Base-by-base conservation (phyloP, 1,284 basidiomycete species). In the Mycena citricolor region DNA sequence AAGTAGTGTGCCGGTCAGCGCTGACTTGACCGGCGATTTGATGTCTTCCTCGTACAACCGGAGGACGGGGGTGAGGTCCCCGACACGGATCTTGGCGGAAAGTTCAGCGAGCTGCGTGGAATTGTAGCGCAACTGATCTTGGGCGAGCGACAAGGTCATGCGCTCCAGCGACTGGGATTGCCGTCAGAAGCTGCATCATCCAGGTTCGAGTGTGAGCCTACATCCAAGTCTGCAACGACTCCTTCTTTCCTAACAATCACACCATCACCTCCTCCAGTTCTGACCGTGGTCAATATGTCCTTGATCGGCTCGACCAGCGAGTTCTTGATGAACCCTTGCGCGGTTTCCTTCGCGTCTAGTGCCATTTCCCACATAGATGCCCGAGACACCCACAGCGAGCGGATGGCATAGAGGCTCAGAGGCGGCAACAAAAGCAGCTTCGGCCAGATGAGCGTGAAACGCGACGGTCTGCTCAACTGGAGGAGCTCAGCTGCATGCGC, bases 31-130 rank as follows among this genome's bases (percentile, higher is more conserved):
- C 0, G 95, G 97, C 17, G 70, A 77, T 66, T 85, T 87, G 66
- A 99, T 90, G 58, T 98, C 93, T 51, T 86, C 77, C 68, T 99
- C 95, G 62, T 97, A 98, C 8, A 94, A 79, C 57, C 86, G 74
- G 55, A 97, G 76, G 8, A 98, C 88, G 8, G 88, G 76, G 2
- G 93, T 94, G 54, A 99, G 71, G 64, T 98, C 92, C 1, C 95
- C 95, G 25, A 77, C 67, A 29, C 78, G 75, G 35, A 97, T 81
- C 55, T 85, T 81, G 12, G 64, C 58, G 1, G 86, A 77, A 7
- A 98, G 69, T 5, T 68, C 70, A 4, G 73, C 72, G 20, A 97
- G 72, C 58, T 90, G 80, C 2, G 71, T 66, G 1, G 76, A 69
- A 2, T 71, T 68, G 47, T 87, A 84, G 6, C 75, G 67, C 39